These are phyloP conservation scores for Phytophthora hibernalis DNA, from an alignment of 352 stramenopile genomes.

Conservation along the genomic window DNA sequence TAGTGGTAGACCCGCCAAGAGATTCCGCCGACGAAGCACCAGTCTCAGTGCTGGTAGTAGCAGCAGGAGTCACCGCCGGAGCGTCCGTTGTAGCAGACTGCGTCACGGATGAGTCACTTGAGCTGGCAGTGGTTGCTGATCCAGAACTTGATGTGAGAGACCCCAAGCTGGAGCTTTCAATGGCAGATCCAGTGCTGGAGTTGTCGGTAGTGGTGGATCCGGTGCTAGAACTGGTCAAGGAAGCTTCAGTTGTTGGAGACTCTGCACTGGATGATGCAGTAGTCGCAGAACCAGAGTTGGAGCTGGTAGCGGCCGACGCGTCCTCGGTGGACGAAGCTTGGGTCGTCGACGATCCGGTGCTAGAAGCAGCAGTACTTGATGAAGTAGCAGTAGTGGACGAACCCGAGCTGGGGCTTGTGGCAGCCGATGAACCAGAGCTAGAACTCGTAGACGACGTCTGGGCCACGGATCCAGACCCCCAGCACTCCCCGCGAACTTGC, in stretches of 20 bases:
- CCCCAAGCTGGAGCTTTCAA: neutral
- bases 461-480: no score
- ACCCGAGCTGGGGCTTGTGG: constrained; percentile 19
- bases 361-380: constrained; percentile 16
- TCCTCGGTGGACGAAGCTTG: constrained; percentile 3
- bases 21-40: constrained; percentile 18
- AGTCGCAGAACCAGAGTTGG: neutral
- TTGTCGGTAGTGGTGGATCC: constrained; percentile 4
- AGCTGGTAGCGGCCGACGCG: neutral
- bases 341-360: constrained; percentile 5
- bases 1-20: constrained; percentile 11
- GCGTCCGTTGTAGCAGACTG: constrained; percentile 1
- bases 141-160: constrained; percentile 3
- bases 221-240: constrained; percentile 3
- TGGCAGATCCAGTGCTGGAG: constrained; percentile 7
- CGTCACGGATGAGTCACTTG: constrained; percentile 11
- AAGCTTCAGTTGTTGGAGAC: constrained; percentile 8
- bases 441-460: constrained; percentile 25
- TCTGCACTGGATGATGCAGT: neutral
- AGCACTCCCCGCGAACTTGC: no score
- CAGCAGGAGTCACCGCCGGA: constrained; percentile 8
- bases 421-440: constrained; percentile 2
- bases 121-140: constrained; percentile 8
- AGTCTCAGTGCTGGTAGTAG: constrained; percentile 16
- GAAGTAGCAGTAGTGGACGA: constrained; percentile 23